Evolutionary conservation across 73 alveolate species (phyloP), one percentile per base, ranked within the genome.

Genomic region (Stentor coeruleus): DNA sequence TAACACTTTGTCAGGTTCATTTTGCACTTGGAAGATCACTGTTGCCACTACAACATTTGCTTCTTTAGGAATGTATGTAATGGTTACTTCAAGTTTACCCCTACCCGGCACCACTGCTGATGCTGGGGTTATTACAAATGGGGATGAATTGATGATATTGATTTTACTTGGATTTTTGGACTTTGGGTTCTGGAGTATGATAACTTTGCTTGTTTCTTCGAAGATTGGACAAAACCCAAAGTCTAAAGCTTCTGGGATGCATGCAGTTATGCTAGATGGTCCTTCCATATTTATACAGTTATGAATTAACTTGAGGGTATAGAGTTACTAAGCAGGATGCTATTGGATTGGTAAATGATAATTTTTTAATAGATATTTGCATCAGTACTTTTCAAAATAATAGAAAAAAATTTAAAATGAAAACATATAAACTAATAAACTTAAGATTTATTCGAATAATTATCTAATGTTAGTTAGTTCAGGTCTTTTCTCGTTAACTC

Each of bases 21-120:
- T 92, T 81, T 92, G 94, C 81, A 95, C 83, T 58, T 89, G 89
- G 49, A 97, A 82, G 73, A 96, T 93, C 2, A 95, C 94, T 11
- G 98, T 86, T 49, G 99, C 97, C 11, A 96, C 91, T 74, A 96
- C 75, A 4, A 95, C 99, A 76, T 92, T 91, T 41, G 99, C 99
- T 38, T 91, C 90, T 0, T 74, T 82, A 6, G 99, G 99, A 6
- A 86, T 84, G 60, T 90, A 96, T 58, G 95, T 81, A 28, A 97
- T 74, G n/a, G 85, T 87, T 31, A 97, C 85, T 3, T 90, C 96
- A 73, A 89, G 84, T 82, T 85, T 94, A 80, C 89, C 89, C 85
- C 93, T 88, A 80, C 88, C 93, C 81, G 85, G 84, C 39, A 83
- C 91, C 87, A 39, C n/a, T 15, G 95, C 98, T 59, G 82, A 77